Percentiles rank a stretch among this genome's conserved stretches.
Conservation (phyloP, 495 filamentous ascomycete species). For the Geopyxis carbonaria region DNA sequence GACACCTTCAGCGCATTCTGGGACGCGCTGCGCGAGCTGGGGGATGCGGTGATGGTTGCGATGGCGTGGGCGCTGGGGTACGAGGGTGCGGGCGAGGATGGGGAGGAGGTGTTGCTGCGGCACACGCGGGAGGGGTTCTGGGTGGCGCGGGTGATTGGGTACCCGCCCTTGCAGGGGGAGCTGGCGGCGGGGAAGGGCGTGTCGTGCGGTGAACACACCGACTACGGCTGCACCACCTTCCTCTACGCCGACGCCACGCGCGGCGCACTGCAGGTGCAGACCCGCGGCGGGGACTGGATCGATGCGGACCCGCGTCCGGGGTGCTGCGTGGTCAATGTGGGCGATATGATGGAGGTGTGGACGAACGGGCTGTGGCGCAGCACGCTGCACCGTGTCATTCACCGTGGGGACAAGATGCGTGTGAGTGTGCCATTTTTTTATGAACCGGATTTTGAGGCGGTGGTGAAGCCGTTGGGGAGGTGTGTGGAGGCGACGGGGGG, state of each 20-base stretch:
- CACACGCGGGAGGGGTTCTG: conserved; percentile 12
- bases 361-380: conserved; percentile 45
- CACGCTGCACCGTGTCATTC: conserved; percentile 40
- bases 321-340: conserved; percentile 49
- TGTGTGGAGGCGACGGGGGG: conserved; percentile 18
- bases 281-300: conserved; percentile 37
- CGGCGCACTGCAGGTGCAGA: conserved; percentile 39
- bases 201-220: conserved; percentile 40
- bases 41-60: conserved; percentile 11
- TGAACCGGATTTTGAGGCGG: conserved; percentile 23
- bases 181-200: conserved; percentile 21
- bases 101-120: conserved; percentile 13
- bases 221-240: conserved; percentile 40
- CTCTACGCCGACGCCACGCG: conserved; percentile 38
- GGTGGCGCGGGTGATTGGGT: conserved; percentile 20
- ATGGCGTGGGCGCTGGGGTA: conserved; percentile 18
- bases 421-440: conserved; percentile 46
- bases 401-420: conserved; percentile 31
- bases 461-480: conserved; percentile 12
- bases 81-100: conserved; percentile 8
- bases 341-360: conserved; percentile 45
- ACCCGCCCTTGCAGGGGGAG: conserved; percentile 14
- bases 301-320: conserved; percentile 37
- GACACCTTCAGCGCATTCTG: conserved; percentile 4
- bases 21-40: not conserved